Base-by-base conservation (phyloP, 441 rosid species). In the Mallotus repandus region DNA sequence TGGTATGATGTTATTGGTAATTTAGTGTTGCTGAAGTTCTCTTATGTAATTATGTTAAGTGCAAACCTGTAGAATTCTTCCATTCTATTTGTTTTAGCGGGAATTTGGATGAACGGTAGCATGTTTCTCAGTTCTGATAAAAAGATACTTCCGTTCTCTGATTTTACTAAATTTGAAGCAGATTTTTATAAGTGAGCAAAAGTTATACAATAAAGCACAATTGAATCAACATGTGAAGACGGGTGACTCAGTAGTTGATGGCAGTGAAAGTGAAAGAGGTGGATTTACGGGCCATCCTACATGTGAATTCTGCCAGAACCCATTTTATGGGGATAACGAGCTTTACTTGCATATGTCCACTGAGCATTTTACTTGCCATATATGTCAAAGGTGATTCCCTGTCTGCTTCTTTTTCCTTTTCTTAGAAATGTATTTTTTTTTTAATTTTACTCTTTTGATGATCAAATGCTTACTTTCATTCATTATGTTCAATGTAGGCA, bases 241-340 rank as follows among this genome's bases (percentile, higher is more conserved):
- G 16, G 98, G 96, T 75, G 97, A 89, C 67, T 85, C 96, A 18
- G 91, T 79, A 78, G 93, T 89, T 74, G 98, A 91, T 81, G 98
- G 97, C 54, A 86, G 74, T 78, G 97, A 91, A 78, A 89, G 91
- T 77, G 97, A 93, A 75, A 87, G 96, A 80, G 96, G 94, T 75
- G 97, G 98, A 62, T 91, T 93, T 50, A 71, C 74, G 73, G 98
- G 98, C 10, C 98, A 93, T 85, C 98, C 98, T 16, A 69, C 76
- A 62, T 93, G 97, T 81, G 90, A 91, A 74, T 93, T 93, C 79
- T 93, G 97, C 78, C 83, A 73, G 78, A 84, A 79, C 63, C 94
- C 94, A 0, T 89, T 91, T 67, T 89, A 91, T 78, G 96, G 97
- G 63, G 98, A 91, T 70, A 91, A 91, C 79, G 97, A 91, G 72